Base-by-base conservation (phyloP, 106 monocot genomes). In the Hemerocallis citrina region DNA sequence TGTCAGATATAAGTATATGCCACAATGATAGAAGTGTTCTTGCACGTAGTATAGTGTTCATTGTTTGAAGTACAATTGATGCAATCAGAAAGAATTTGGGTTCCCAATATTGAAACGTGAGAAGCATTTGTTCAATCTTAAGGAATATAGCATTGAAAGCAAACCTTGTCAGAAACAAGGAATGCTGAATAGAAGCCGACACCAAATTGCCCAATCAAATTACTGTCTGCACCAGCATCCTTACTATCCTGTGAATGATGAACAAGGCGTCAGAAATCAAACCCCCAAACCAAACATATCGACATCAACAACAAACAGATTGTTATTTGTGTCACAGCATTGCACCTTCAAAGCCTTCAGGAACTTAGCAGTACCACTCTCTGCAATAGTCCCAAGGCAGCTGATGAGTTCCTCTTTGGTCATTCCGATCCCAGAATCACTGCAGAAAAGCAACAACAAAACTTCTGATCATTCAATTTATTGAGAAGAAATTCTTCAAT, bases 281-380 rank as follows among this genome's bases (percentile, higher is more conserved):
- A 43, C 17, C 6, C 6, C 31, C 19, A 9, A 7, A 35, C 15
- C 33, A 59, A 57, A 1, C 29, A 29, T 24, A 34, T 3, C 48
- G 22, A 28, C 9, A 7, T 21, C 4, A 22, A 51, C 7, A 58
- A 19, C 22, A 34, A 65, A 34, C n/a, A 44, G 2, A 14, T 0
- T 43, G n/a, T n/a, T n/a, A n/a, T n/a, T n/a, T n/a, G n/a, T n/a
- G n/a, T n/a, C 5, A 42, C 16, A 19, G 19, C 22, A 38, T 14
- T 37, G 25, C 21, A 93, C 98, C 98, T 99, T 99, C 39, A 99
- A 46, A 45, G 88, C 75, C 62, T 99, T 82, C 6, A 99, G 62
- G 62, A 99, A 99, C 55, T 99, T 99, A 8, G 98, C 92, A 44
- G 98, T 99, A 66, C 98, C 98, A 78, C 98, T 99, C 62, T 92